A percentile compares a stretch with the other conserved stretches of the same genome.
These are phyloP conservation scores for Helicosporidium sp. DNA, from an alignment of 139 green algal genomes.

Conservation along the genomic window DNA sequence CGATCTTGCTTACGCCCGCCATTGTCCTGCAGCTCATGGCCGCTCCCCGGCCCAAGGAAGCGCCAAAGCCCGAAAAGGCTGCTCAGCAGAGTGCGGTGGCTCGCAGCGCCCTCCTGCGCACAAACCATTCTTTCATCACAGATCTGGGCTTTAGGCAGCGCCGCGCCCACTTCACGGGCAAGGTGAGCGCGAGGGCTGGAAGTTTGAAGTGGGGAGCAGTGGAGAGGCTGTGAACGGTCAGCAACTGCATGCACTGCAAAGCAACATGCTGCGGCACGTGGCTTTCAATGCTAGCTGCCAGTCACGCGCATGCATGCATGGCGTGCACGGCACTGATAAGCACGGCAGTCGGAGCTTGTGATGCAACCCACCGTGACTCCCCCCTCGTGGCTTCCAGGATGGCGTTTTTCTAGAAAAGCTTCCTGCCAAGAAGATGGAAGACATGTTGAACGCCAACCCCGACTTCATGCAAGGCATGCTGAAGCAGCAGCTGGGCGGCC, in stretches of 20 bases:
- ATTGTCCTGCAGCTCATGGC: slow-evolving; percentile 3
- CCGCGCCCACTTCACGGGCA: slow-evolving; percentile 40
- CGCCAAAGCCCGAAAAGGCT: slow-evolving; percentile 35
- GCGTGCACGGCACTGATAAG: too few species aligned
- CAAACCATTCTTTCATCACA: slow-evolving; percentile 18
- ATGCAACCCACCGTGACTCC: too few species aligned
- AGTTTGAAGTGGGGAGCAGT: too few species aligned
- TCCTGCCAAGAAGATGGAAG: slow-evolving; percentile 35
- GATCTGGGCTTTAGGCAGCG: slow-evolving; percentile 41
- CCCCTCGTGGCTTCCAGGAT: too few species aligned
- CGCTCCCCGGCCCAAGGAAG: not conserved
- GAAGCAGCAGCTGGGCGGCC: slow-evolving; percentile 61
- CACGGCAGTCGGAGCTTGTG: too few species aligned
- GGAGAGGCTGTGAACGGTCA: too few species aligned
- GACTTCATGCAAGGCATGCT: slow-evolving; percentile 54
- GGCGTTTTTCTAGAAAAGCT: slow-evolving; percentile 44
- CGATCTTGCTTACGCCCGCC: too few species aligned
- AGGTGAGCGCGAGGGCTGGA: too few species aligned
- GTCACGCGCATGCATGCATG: too few species aligned
- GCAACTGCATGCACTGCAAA: too few species aligned
- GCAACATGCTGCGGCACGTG: too few species aligned
- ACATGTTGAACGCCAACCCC: slow-evolving; percentile 70
- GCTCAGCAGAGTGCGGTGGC: slow-evolving; percentile 37
- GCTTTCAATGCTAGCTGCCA: too few species aligned
- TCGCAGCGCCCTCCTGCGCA: slow-evolving; percentile 31